Conservation (phyloP, 495 filamentous ascomycete genomes). For the Penicillium angulare region DNA sequence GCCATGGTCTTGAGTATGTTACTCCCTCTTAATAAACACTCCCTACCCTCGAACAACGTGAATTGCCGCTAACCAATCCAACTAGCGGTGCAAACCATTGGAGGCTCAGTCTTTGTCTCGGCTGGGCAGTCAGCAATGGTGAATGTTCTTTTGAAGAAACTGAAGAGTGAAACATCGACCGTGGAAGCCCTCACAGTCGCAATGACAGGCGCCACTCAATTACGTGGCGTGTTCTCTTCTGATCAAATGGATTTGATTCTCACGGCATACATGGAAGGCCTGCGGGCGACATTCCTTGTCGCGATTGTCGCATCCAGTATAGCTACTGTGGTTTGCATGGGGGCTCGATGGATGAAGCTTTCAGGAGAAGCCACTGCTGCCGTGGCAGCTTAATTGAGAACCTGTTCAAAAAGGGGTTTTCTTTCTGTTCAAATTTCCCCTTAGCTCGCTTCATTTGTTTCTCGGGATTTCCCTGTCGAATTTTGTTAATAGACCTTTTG, state of each 20-base stretch:
- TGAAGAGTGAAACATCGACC: constrained; percentile 31
- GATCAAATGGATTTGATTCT: constrained; percentile 49
- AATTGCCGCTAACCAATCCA: no score
- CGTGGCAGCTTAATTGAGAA: background rate
- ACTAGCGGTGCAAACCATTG: constrained; percentile 10
- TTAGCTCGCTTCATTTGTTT: no score
- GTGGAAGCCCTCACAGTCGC: constrained; percentile 40
- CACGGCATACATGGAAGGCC: constrained; percentile 50
- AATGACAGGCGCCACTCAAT: constrained; percentile 44
- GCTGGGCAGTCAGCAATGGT: constrained; percentile 55
- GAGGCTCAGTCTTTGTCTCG: constrained; percentile 8
- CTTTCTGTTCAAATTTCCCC: no score
- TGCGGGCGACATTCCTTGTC: constrained; percentile 8
- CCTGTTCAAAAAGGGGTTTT: no score
- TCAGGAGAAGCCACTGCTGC: background rate
- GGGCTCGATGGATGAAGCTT: constrained; percentile 5
- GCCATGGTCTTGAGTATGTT: constrained; percentile 14
- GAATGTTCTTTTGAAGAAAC: constrained; percentile 59
- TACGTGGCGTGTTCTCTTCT: constrained; percentile 40
- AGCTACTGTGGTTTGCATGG: constrained; percentile 7
- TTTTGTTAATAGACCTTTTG: no score
- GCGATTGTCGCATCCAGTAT: constrained; percentile 8
- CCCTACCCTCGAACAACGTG: no score
- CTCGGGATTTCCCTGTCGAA: no score
- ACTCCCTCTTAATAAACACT: background rate